Evolutionary conservation across 805 yeast genomes (phyloP).

Genomic region (Cyberlindnera americana): DNA sequence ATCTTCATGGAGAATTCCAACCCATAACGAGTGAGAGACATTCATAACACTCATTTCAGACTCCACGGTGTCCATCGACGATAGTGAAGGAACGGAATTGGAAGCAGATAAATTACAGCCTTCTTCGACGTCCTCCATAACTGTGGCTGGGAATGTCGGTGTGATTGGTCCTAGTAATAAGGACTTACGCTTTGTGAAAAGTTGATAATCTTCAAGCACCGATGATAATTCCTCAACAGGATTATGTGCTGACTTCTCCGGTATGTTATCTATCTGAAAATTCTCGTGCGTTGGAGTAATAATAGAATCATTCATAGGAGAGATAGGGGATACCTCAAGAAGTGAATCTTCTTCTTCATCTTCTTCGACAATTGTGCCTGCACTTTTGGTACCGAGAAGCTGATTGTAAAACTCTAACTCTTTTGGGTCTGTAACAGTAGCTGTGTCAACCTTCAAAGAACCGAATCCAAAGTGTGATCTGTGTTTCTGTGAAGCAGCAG

Average conservation of each 20-base stretch:
- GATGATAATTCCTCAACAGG: constrained; percentile 11
- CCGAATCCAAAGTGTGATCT: constrained; percentile 17
- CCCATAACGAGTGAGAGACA: constrained; percentile 25
- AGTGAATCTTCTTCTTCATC: constrained; percentile 5
- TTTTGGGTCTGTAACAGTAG: constrained; percentile 18
- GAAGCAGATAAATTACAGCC: constrained; percentile 6
- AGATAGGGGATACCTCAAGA: too few relatives aligned
- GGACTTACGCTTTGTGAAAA: constrained; percentile 14
- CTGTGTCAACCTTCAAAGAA: constrained; percentile 6
- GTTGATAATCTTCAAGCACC: constrained; percentile 23
- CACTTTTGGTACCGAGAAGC: constrained; percentile 1
- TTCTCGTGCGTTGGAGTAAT: too few relatives aligned
- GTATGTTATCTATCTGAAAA: neutral
- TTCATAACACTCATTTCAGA: constrained; percentile 19
- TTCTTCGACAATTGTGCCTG: constrained; percentile 4
- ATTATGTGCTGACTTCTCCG: neutral
- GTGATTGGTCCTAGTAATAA: constrained; percentile 4
- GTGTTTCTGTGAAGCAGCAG: constrained; percentile 6
- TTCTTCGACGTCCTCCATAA: neutral
- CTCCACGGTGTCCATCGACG: constrained; percentile 11
- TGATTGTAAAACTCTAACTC: constrained; percentile 23
- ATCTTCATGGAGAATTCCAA: constrained; percentile 20
- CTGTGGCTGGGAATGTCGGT: neutral
- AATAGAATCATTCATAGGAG: too few relatives aligned
- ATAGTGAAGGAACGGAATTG: constrained; percentile 22